Evolutionary conservation across 1,284 basidiomycete species (phyloP), one percentile per base, ranked within the genome.

Genomic region (Ceratobasidium sp.): DNA sequence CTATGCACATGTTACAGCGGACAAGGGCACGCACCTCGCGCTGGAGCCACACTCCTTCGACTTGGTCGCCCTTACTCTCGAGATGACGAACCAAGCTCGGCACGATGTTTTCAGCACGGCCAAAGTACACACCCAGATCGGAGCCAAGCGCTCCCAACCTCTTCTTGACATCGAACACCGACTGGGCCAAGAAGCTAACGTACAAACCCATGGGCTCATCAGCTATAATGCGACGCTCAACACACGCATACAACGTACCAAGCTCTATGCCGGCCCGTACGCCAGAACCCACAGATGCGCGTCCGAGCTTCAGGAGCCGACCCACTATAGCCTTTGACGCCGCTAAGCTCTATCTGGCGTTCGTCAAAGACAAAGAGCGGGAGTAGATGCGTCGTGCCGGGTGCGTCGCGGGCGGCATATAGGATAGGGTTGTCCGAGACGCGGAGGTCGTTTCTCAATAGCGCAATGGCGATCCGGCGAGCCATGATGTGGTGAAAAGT

Each of bases 311-410:
- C 80, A 35, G 76, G 81, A 66, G 78, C 83, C 81, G 76, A 83
- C 13, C 51, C 66, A 42, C 83, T 75, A 73, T 83, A 85, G 1
- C 82, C 83, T 1, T 86, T 83, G n/a, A 89, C 79, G 3, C 84
- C 85, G 10, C 84, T 84, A 23, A 88, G 82, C 77, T 89, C 88
- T 74, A 89, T 81, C 78, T 86, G 84, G 7, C 86, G 82, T 69
- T 87, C 86, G 78, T 88, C 87, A 69, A 88, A 87, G 75, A 88
- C 86, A 80, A 86, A 89, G 61, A 89, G 80, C 1, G 88, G 88
- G 2, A 89, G 81, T 73, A 89, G 83, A 75, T 87, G 84, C 10
- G 85, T 86, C 45, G 84, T 79, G 45, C 81, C 77, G 64, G 76
- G 66, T 76, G 76, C 11, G 79, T 78, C 39, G 79, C 85, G 83